These are phyloP conservation scores for Fremontodendron californicum DNA, from an alignment of 345 rosid species.

Conservation along the genomic window DNA sequence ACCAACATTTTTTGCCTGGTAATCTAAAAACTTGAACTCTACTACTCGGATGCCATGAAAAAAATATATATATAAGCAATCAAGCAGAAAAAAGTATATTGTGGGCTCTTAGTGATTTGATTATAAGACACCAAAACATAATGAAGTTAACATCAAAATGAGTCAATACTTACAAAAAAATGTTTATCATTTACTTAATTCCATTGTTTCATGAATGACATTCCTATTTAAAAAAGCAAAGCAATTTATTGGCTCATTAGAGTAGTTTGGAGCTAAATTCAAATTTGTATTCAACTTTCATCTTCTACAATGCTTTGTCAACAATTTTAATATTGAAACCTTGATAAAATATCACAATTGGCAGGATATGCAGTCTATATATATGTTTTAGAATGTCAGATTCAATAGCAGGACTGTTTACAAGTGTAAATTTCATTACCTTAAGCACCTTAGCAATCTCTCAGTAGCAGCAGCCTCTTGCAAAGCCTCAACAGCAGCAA, in stretches of 20 bases:
- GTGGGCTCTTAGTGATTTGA: background rate
- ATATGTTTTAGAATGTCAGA: background rate
- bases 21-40: background rate
- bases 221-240: background rate
- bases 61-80: background rate
- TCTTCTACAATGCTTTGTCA: background rate
- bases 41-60: background rate
- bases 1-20: background rate
- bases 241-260: background rate
- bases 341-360: background rate
- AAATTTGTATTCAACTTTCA: background rate
- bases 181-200: background rate
- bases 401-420: background rate
- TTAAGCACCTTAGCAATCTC: constrained; percentile 60
- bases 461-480: constrained; percentile 68
- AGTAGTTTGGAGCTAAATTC: background rate
- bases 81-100: background rate
- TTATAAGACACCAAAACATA: background rate
- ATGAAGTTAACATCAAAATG: background rate
- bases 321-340: background rate
- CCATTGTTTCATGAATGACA: background rate
- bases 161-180: background rate
- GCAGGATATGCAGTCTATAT: background rate
- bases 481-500: constrained; percentile 53
- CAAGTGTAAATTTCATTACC: constrained; percentile 25